Conservation (phyloP, 345 rosid species). For the Salix viminalis region DNA sequence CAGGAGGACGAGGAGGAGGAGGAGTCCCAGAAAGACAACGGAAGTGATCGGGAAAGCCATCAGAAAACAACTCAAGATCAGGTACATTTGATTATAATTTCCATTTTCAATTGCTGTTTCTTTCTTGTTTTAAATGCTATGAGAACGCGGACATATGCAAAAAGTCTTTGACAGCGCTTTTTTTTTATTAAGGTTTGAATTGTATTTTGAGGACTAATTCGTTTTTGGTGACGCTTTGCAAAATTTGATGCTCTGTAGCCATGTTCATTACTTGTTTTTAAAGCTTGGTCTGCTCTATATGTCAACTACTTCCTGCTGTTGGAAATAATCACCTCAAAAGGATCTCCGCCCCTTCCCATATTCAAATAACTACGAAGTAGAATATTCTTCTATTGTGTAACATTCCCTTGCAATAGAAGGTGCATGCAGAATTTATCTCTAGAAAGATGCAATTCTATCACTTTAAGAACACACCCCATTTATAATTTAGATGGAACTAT, state of each 20-base stretch:
- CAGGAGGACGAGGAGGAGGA: background rate
- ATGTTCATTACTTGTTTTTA: background rate
- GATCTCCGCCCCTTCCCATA: background rate
- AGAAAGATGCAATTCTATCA: background rate
- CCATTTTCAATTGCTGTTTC: background rate
- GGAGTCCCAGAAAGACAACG: background rate
- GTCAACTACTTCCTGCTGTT: conserved; percentile 3
- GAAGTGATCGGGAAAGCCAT: conserved; percentile 7
- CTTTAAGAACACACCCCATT: background rate
- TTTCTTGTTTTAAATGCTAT: background rate
- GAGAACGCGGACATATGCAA: background rate
- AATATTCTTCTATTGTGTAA: conserved; percentile 1
- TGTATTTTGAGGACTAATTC: conserved; percentile 4
- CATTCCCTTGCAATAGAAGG: background rate
- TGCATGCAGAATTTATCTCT: background rate
- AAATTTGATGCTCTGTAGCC: conserved; percentile 3
- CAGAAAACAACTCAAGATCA: background rate
- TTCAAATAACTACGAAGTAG: background rate
- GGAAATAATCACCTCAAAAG: conserved; percentile 11
- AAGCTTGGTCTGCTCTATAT: background rate
- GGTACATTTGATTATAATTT: conserved; percentile 3
- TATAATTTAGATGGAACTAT: background rate
- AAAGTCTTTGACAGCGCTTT: conserved; percentile 8
- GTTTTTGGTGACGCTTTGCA: background rate
- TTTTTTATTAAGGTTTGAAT: background rate